Base-by-base conservation (phyloP, 192 early-diverging fungal species). In the Coemansia sp. region DNA sequence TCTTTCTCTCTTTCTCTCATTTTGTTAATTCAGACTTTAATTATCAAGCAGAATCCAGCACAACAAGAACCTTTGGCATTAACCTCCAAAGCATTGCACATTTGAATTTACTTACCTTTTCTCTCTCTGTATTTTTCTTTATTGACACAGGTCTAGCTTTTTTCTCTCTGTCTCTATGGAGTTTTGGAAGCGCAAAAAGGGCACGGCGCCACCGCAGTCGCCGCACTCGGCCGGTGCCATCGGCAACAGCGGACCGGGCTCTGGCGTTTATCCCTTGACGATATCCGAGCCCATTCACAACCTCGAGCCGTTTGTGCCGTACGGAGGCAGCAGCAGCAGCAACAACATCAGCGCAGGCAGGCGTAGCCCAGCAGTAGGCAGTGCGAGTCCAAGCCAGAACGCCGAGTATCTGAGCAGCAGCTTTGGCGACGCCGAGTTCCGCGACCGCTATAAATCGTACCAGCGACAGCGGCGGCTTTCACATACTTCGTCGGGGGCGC, bases 101-200 rank as follows among this genome's bases (percentile, higher is more conserved):
- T n/a, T n/a, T n/a, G n/a, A n/a, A n/a, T n/a, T n/a, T n/a, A n/a
- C n/a, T n/a, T n/a, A n/a, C n/a, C n/a, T n/a, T n/a, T n/a, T n/a
- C n/a, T n/a, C n/a, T n/a, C n/a, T n/a, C n/a, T n/a, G n/a, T n/a
- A n/a, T n/a, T n/a, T n/a, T n/a, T n/a, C n/a, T n/a, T n/a, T n/a
- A n/a, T n/a, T n/a, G n/a, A n/a, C n/a, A n/a, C n/a, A n/a, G n/a
- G n/a, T n/a, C n/a, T n/a, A 29, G 16, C 14, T 50, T 60, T 18
- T 50, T 16, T 22, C 11, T 13, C 11, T 14, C 22, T 55, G 48
- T 32, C 10, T 57, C 6, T 9, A 79, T 79, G 76, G 76, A 79
- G 49, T 79, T 79, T 55, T 79, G 76, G 76, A 71, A 74, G 67
- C 71, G 76, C 58, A 79, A 79, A 64, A 79, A 79, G 65, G 67